These are phyloP conservation scores for Allomyces macrogynus DNA, from an alignment of 192 early-diverging fungal genomes.

Conservation along the genomic window DNA sequence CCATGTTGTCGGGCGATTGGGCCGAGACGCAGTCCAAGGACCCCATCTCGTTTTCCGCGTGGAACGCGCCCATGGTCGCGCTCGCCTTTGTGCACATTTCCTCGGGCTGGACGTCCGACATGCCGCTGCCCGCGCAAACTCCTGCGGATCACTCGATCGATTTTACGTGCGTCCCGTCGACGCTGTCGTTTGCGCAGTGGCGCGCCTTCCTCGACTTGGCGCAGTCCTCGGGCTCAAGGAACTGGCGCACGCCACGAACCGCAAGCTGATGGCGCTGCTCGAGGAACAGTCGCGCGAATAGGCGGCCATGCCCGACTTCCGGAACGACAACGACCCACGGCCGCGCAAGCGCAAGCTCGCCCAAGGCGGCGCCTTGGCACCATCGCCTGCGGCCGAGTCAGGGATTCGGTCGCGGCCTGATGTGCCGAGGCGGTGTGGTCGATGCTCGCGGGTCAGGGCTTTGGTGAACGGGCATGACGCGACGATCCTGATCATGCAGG, in stretches of 20 bases:
- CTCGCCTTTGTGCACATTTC: neutral
- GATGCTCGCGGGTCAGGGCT: no score
- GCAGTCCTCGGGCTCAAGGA: neutral
- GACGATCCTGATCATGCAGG: no score
- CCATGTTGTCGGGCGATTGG: no score
- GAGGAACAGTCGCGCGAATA: neutral
- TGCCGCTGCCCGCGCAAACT: neutral
- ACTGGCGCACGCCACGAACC: neutral
- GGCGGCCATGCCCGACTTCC: no score
- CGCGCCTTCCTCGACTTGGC: neutral
- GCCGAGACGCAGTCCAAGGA: neutral
- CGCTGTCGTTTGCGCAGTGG: neutral
- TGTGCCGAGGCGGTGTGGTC: no score
- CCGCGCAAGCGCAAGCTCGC: no score
- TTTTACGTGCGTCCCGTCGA: neutral
- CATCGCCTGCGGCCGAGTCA: no score
- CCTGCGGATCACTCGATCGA: neutral
- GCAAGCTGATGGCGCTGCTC: neutral
- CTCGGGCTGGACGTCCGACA: neutral
- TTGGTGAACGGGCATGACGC: no score
- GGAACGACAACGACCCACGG: no score
- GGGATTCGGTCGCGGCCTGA: no score
- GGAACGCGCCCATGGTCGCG: neutral
- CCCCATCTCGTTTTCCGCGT: neutral
- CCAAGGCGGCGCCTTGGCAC: no score